Conservation (phyloP, 768 basidiomycete species). For the Lactarius akahatsu region DNA sequence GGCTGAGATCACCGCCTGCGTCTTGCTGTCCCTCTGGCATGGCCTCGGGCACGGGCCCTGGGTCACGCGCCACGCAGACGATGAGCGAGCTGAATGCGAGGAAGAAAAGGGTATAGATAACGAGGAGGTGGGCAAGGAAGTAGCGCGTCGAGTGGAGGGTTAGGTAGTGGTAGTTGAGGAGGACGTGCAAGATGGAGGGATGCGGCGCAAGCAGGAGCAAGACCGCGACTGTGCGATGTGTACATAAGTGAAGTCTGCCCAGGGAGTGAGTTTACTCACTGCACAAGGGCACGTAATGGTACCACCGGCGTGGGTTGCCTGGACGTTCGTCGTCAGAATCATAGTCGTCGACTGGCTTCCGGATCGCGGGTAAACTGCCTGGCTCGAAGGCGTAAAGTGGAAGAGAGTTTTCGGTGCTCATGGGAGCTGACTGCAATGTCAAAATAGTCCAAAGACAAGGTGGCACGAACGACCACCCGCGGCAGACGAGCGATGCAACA, state of each 20-base stretch:
- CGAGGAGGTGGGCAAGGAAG: constrained; percentile 55
- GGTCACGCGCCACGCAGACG: constrained; percentile 69
- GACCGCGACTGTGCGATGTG: constrained; percentile 42
- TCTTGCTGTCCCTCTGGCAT: constrained; percentile 30
- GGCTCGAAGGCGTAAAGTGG: constrained; percentile 21
- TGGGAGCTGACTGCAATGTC: neutral
- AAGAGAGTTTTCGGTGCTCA: constrained; percentile 5
- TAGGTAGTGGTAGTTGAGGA: constrained; percentile 64
- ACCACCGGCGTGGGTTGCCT: constrained; percentile 25
- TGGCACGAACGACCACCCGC: constrained; percentile 7
- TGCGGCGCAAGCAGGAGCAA: constrained; percentile 67
- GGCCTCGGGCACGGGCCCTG: constrained; percentile 52
- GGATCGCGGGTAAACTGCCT: constrained; percentile 13
- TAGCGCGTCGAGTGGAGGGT: constrained; percentile 47
- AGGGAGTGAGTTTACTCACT: constrained; percentile 12
- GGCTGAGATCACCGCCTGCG: constrained; percentile 40
- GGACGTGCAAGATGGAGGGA: constrained; percentile 66
- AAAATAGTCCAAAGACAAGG: neutral
- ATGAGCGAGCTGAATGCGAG: constrained; percentile 71
- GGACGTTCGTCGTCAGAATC: constrained; percentile 18
- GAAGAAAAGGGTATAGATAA: constrained; percentile 65
- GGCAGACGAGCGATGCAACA: neutral
- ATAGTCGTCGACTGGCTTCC: constrained; percentile 4
- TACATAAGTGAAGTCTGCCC: neutral
- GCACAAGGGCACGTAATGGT: constrained; percentile 27